Percentiles rank a stretch among this genome's conserved stretches.
These are phyloP conservation scores for Scleroderma bovista DNA, from an alignment of 768 basidiomycete species.

Conservation along the genomic window DNA sequence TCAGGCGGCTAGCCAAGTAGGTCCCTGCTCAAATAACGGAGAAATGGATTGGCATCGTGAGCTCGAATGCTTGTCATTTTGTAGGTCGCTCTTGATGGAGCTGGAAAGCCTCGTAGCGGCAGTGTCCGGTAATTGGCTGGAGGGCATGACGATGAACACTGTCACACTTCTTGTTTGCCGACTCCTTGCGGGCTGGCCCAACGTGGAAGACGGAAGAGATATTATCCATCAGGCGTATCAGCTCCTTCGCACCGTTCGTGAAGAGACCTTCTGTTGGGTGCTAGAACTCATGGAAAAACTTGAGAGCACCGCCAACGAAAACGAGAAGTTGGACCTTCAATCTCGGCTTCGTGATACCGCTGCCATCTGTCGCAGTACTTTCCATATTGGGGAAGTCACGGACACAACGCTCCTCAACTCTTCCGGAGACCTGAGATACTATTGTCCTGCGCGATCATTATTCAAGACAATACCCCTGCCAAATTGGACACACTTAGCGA, in stretches of 20 bases:
- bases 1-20: constrained; percentile 5
- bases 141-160: constrained; percentile 20
- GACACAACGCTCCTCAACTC: neutral
- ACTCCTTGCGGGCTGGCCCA: neutral
- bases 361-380: constrained; percentile 4
- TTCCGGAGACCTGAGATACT: neutral
- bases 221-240: constrained; percentile 6
- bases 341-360: constrained; percentile 2
- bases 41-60: constrained; percentile 28
- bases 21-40: neutral
- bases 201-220: neutral
- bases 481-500: neutral
- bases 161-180: constrained; percentile 20
- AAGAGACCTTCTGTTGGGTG: constrained; percentile 28
- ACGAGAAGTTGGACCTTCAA: neutral
- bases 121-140: constrained; percentile 34
- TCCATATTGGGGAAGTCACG: neutral
- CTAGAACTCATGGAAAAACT: constrained; percentile 18
- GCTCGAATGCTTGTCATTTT: constrained; percentile 26
- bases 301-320: neutral
- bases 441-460: neutral
- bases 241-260: constrained; percentile 25
- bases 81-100: constrained; percentile 27
- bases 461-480: neutral
- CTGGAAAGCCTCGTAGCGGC: constrained; percentile 24